Base-by-base conservation (phyloP, 176 grass and related monocot genomes). In the Oryza rufipogon region DNA sequence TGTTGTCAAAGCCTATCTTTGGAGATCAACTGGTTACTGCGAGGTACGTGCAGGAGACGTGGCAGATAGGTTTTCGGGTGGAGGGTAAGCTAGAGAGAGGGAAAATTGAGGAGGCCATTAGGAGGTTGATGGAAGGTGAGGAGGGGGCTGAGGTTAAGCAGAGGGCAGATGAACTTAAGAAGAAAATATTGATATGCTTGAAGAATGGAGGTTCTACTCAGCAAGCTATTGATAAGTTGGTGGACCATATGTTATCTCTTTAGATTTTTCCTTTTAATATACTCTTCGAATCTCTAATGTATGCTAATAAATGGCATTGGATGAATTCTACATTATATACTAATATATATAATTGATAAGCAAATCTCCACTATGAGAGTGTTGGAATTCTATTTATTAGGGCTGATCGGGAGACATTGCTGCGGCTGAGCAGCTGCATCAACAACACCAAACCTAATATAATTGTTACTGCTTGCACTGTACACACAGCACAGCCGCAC, bases 1-100 rank as follows among this genome's bases (percentile, higher is more conserved):
- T 86, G 88, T 33, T 90, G 1, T 87, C 80, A 0, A 39, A 15
- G 8, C 89, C 89, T 0, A 1, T 13, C 19, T 26, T 71, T 71
- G 80, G 38, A 2, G 89, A 91, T 10, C 89, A 87, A 2, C 34
- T 7, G 4, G 5, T 0, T 0, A 85, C 16, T 0, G 67, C 26
- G 15, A 85, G 83, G 6, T 85, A 79, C 0, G 66, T 71, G 39
- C 41, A 79, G 42, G 81, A 71, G 38, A 36, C 20, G 32, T 80
- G 80, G 68, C 63, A 4, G 67, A 73, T 75, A 6, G 89, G 84
- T 0, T 12, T 83, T 25, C 17, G 32, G 13, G 5, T 80, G 11
- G 63, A 71, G 48, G 80, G 70, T 9, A 17, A 23, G 20, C 1
- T 73, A 2, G 80, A 80, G 0, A 32, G 80, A 33, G 51, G 51